These are phyloP conservation scores for Vigna mungo DNA, from an alignment of 306 rosid genomes.

Conservation along the genomic window DNA sequence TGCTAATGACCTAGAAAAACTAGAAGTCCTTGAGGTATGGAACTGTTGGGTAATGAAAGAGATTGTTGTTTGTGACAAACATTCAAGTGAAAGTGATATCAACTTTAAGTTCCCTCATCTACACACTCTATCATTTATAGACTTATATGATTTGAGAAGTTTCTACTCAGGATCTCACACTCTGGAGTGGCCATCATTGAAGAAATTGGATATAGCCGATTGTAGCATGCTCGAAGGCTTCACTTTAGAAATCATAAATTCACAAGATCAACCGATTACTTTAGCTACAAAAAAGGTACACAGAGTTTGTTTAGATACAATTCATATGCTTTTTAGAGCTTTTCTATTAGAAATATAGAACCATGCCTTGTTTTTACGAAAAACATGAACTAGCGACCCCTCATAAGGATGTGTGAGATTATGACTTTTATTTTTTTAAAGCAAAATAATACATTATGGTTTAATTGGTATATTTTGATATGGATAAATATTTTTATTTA, in stretches of 20 bases:
- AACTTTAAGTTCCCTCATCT: slow-evolving; percentile 1
- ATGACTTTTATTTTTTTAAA: neutral
- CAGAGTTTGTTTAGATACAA: too few species aligned
- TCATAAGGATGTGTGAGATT: neutral
- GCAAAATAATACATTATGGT: neutral
- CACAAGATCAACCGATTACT: neutral
- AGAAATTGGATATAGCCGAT: neutral
- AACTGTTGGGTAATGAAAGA: neutral
- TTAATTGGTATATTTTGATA: neutral
- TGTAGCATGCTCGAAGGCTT: slow-evolving; percentile 23
- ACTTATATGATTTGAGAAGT: neutral
- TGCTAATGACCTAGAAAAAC: slow-evolving; percentile 18
- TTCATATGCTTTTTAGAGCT: too few species aligned
- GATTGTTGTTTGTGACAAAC: slow-evolving; percentile 24
- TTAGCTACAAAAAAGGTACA: slow-evolving; percentile 23
- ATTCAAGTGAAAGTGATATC: neutral
- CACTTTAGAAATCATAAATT: neutral
- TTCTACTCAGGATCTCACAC: neutral
- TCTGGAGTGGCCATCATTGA: slow-evolving; percentile 19
- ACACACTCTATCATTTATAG: neutral
- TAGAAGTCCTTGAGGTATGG: accelerated
- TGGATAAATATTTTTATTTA: neutral
- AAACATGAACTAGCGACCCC: neutral
- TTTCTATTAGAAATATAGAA: too few species aligned
- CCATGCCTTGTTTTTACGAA: neutral